These are phyloP conservation scores for Ogataea polymorpha DNA, from an alignment of 805 yeast genomes.

Conservation along the genomic window DNA sequence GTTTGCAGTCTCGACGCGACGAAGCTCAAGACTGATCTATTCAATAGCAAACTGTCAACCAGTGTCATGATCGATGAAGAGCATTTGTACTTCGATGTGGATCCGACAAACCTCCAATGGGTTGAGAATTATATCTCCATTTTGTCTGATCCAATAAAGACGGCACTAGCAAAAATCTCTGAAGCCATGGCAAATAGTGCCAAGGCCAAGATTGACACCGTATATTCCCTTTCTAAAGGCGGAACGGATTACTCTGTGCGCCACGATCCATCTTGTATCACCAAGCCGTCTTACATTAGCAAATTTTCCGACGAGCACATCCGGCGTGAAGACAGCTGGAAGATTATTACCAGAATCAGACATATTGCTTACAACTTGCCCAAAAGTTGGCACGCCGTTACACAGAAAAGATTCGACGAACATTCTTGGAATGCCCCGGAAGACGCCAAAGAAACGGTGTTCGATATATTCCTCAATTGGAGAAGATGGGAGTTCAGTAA, in stretches of 20 bases:
- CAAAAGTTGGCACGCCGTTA: constrained; percentile 40
- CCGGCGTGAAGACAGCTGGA: constrained; percentile 84
- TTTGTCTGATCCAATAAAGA: constrained; percentile 6
- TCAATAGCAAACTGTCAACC: constrained; percentile 1
- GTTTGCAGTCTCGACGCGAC: constrained; percentile 11
- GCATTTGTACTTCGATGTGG: constrained; percentile 15
- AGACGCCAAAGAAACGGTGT: constrained; percentile 53
- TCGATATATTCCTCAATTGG: constrained; percentile 69
- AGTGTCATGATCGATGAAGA: constrained; percentile 16
- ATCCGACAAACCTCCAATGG: constrained; percentile 25
- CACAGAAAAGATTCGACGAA: constrained; percentile 32
- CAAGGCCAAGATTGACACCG: constrained; percentile 36
- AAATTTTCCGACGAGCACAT: constrained; percentile 72
- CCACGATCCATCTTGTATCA: constrained; percentile 86
- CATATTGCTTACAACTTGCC: constrained; percentile 68
- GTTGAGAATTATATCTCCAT: constrained; percentile 9
- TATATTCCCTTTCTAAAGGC: constrained; percentile 40
- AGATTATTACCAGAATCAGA: constrained; percentile 71
- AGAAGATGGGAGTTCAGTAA: constrained; percentile 86
- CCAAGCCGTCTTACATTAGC: constrained; percentile 81
- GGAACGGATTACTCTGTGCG: constrained; percentile 46
- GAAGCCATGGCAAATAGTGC: constrained; percentile 17
- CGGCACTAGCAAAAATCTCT: constrained; percentile 10
- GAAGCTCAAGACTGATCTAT: constrained; percentile 2
- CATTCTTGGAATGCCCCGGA: constrained; percentile 44